phyloP scores from a whole-genome alignment of 305 asterid genomes.

The Solanum aculeatissimum region DNA sequence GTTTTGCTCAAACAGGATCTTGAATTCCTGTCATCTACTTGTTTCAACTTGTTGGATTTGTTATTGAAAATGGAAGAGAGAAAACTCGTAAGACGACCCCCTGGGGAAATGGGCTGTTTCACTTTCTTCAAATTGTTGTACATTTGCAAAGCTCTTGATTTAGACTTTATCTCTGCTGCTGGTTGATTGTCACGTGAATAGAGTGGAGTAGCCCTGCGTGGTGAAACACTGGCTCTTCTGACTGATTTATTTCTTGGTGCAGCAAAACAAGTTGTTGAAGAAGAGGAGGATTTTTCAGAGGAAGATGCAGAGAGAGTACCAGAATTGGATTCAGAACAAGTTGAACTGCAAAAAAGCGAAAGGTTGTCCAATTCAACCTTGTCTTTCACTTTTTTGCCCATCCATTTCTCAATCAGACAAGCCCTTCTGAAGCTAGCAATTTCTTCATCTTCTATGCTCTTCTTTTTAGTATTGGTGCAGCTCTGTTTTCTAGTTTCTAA shows the following conservation, averaged over 20 bases:
- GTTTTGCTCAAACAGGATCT: conserved; percentile 65
- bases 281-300: conserved; percentile 2
- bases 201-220: not conserved
- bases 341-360: conserved; percentile 41
- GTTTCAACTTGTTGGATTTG: conserved; percentile 22
- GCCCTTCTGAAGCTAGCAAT: conserved; percentile 19
- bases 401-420: conserved; percentile 37
- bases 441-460: conserved; percentile 14
- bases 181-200: conserved; percentile 2
- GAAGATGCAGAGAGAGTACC: conserved; percentile 42
- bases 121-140: conserved; percentile 47
- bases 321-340: conserved; percentile 52
- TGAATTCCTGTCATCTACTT: conserved; percentile 4
- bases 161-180: conserved; percentile 18
- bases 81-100: conserved; percentile 53
- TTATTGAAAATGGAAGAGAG: conserved; percentile 50
- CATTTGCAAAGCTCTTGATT: conserved; percentile 41
- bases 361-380: conserved; percentile 9
- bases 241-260: conserved; percentile 17
- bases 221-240: conserved; percentile 9
- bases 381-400: conserved; percentile 17
- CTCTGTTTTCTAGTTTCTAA: not conserved
- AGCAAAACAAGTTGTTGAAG: conserved; percentile 20
- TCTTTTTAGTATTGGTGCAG: not conserved
- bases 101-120: conserved; percentile 82